Conservation (phyloP, 805 yeast species). For the Wickerhamomyces chambardii region DNA sequence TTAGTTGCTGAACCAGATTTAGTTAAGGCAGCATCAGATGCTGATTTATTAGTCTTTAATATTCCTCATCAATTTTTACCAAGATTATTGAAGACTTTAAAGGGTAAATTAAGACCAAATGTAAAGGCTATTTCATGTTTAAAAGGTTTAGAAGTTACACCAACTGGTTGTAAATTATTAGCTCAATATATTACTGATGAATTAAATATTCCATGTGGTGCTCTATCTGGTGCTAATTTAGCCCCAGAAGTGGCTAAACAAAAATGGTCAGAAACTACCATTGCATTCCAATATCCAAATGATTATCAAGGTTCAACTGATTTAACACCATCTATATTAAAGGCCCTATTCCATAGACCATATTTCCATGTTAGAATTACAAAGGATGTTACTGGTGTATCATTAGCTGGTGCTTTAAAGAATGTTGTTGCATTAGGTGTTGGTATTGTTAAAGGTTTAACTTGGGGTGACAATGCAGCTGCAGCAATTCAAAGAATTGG, state of each 20-base stretch:
- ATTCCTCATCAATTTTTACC: slow-evolving; percentile 95
- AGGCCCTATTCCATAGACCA: slow-evolving; percentile 89
- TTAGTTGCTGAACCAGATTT: slow-evolving; percentile 83
- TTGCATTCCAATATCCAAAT: slow-evolving; percentile 73
- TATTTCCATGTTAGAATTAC: slow-evolving; percentile 95
- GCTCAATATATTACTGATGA: slow-evolving; percentile 72
- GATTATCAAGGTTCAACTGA: slow-evolving; percentile 42
- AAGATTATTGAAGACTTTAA: slow-evolving; percentile 63
- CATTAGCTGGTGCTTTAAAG: slow-evolving; percentile 95
- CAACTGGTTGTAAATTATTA: slow-evolving; percentile 77
- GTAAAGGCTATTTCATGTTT: slow-evolving; percentile 91
- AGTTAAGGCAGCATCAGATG: slow-evolving; percentile 63
- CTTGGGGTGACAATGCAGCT: slow-evolving; percentile 99
- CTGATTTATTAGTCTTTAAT: slow-evolving; percentile 87
- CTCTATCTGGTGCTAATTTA: slow-evolving; percentile 92
- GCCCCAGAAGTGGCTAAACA: slow-evolving; percentile 96
- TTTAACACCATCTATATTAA: slow-evolving; percentile 63
- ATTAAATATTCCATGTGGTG: slow-evolving; percentile 90
- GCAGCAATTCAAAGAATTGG: slow-evolving; percentile 98
- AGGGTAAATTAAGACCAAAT: slow-evolving; percentile 61
- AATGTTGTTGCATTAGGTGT: slow-evolving; percentile 95
- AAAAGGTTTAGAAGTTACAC: slow-evolving; percentile 80
- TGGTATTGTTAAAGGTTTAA: slow-evolving; percentile 95
- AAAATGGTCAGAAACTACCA: slow-evolving; percentile 96
- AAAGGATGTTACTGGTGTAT: slow-evolving; percentile 91